These are phyloP conservation scores for Scedosporium minutisporum DNA, from an alignment of 2,329 filamentous ascomycete species.

Conservation along the genomic window DNA sequence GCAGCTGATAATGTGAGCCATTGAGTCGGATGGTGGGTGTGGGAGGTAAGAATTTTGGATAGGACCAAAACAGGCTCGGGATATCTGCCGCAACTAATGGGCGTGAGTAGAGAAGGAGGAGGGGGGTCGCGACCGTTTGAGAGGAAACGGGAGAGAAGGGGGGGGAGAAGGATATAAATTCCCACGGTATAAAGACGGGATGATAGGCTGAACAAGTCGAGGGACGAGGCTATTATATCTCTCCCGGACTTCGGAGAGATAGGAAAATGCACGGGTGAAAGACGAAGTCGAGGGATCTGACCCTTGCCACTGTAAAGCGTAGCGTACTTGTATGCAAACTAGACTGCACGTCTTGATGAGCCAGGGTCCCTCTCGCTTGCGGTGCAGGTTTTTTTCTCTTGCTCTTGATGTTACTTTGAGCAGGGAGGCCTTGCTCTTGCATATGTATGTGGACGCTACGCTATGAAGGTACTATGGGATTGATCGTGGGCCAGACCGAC, in stretches of 20 bases:
- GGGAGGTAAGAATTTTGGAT: not conserved
- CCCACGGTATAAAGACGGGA: conserved; percentile 3
- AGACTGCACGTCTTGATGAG: not conserved
- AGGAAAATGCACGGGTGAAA: not conserved
- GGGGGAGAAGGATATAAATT: conserved; percentile 1
- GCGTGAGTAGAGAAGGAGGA: not conserved
- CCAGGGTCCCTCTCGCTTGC: conserved; percentile 6
- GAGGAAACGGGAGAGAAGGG: conserved; percentile 1
- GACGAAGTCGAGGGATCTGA: not conserved
- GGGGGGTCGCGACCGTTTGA: conserved; percentile 3
- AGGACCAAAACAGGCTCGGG: conserved; percentile 3
- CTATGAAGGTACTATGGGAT: not conserved
- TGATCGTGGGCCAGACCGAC: not conserved
- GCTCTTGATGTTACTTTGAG: conserved; percentile 3
- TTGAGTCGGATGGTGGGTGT: not conserved
- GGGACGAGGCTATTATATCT: conserved; percentile 3
- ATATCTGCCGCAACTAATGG: conserved; percentile 7
- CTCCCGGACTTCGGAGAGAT: not conserved
- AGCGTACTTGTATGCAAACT: too few relatives aligned
- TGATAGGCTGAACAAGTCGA: not conserved
- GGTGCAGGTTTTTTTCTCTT: not conserved
- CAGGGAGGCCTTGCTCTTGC: not conserved
- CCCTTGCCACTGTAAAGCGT: not conserved
- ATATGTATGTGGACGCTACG: not conserved
- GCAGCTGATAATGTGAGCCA: conserved; percentile 8